A percentile compares a stretch with the other conserved stretches of the same genome.
Conservation (phyloP, 495 filamentous ascomycete genomes). For the Hyaloscypha variabilis region DNA sequence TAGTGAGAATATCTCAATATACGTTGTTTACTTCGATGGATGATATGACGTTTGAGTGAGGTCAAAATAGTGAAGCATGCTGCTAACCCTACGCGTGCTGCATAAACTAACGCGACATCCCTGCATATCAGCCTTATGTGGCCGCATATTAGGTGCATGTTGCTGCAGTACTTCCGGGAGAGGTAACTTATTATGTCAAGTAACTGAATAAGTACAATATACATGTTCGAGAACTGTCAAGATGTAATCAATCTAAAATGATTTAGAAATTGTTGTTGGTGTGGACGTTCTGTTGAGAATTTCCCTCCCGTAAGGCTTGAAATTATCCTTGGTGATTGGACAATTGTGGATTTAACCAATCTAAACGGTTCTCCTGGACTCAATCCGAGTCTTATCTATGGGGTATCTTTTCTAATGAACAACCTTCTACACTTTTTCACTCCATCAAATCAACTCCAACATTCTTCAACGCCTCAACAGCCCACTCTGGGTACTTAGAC, state of each 20-base stretch:
- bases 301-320: background rate
- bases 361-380: background rate
- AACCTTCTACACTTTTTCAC: slow-evolving; percentile 21
- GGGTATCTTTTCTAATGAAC: slow-evolving; percentile 14
- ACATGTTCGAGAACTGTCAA: background rate
- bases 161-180: too few species aligned
- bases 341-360: background rate
- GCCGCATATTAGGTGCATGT: background rate
- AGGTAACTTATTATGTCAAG: too few species aligned
- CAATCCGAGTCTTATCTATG: background rate
- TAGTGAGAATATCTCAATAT: background rate
- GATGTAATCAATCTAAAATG: background rate
- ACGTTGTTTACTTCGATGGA: background rate
- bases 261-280: background rate
- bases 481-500: slow-evolving; percentile 77
- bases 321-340: background rate
- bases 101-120: slow-evolving; percentile 10
- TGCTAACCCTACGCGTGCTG: slow-evolving; percentile 5
- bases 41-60: background rate
- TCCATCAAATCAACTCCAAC: slow-evolving; percentile 84
- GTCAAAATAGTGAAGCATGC: background rate
- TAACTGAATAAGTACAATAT: too few species aligned
- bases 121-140: slow-evolving; percentile 19
- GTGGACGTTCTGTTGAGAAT: background rate
- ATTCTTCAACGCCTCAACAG: slow-evolving; percentile 73